A percentile compares a stretch with the other conserved stretches of the same genome.
Conservation (phyloP, 2,329 filamentous ascomycete genomes). For the Coniella vitis region DNA sequence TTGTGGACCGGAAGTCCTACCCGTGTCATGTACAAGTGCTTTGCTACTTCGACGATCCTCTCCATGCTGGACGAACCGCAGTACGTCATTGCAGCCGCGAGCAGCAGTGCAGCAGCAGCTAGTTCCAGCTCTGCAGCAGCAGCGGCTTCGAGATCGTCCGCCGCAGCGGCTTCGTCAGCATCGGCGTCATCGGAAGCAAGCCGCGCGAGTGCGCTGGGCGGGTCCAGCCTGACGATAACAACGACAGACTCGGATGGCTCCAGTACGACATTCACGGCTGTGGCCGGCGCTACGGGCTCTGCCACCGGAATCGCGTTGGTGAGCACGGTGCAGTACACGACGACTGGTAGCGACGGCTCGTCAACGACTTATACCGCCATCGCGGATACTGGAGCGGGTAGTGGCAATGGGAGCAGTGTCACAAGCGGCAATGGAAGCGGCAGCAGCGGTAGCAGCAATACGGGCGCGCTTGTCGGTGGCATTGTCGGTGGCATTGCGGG, state of each 20-base stretch:
- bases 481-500: slow-evolving; percentile 25
- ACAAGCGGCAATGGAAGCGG: background rate
- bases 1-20: slow-evolving; percentile 29
- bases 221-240: slow-evolving; percentile 14
- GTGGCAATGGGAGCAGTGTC: background rate
- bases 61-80: slow-evolving; percentile 30
- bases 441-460: slow-evolving; percentile 16
- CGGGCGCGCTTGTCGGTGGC: slow-evolving; percentile 25
- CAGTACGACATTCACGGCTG: slow-evolving; percentile 11
- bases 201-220: slow-evolving; percentile 3
- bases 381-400: background rate
- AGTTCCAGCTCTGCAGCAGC: slow-evolving; percentile 7
- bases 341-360: slow-evolving; percentile 12
- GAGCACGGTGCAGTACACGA: slow-evolving; percentile 13
- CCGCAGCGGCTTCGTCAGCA: slow-evolving; percentile 1
- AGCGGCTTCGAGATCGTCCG: slow-evolving; percentile 5
- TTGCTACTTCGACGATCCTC: slow-evolving; percentile 21
- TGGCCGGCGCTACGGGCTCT: slow-evolving; percentile 5
- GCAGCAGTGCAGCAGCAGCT: slow-evolving; percentile 16
- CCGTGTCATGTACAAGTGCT: slow-evolving; percentile 32
- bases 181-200: slow-evolving; percentile 5
- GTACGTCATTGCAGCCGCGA: slow-evolving; percentile 26
- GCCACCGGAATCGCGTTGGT: slow-evolving; percentile 4
- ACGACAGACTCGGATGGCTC: slow-evolving; percentile 13
- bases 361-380: slow-evolving; percentile 11